These are phyloP conservation scores for Xanthoconium separans DNA, from an alignment of 1,284 basidiomycete genomes.

Conservation along the genomic window DNA sequence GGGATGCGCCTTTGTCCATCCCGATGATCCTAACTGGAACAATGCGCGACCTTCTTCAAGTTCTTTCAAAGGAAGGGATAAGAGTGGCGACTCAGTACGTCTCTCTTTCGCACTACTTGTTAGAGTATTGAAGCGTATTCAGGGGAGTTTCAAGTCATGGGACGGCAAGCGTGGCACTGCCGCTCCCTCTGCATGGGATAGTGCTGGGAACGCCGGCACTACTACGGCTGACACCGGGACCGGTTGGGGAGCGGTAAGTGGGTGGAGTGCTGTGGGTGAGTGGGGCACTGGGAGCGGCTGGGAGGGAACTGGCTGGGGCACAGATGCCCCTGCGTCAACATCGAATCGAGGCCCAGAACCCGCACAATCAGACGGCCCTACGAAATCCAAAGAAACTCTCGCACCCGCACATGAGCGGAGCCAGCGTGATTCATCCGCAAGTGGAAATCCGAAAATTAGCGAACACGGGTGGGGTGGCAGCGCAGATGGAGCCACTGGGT, in stretches of 20 bases:
- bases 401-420: neutral
- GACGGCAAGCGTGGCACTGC: neutral
- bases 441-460: neutral
- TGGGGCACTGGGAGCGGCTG: slow-evolving; percentile 3
- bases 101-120: neutral
- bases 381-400: neutral
- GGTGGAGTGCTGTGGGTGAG: slow-evolving; percentile 2
- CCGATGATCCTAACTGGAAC: slow-evolving; percentile 23
- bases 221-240: neutral
- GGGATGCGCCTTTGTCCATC: slow-evolving; percentile 29
- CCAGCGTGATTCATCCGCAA: neutral
- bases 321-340: slow-evolving; percentile 6
- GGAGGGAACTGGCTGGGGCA: slow-evolving; percentile 8
- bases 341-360: slow-evolving; percentile 1
- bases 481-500: neutral
- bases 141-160: slow-evolving; percentile 12
- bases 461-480: slow-evolving; percentile 7
- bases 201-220: neutral
- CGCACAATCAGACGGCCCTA: neutral
- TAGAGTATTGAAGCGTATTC: neutral
- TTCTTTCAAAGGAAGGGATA: slow-evolving; percentile 12
- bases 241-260: slow-evolving; percentile 8
- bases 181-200: slow-evolving; percentile 1
- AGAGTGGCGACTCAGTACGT: slow-evolving; percentile 19
- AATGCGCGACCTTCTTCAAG: slow-evolving; percentile 16